Base-by-base conservation (phyloP, 306 rosid genomes). In the Vigna reflexopilosa region DNA sequence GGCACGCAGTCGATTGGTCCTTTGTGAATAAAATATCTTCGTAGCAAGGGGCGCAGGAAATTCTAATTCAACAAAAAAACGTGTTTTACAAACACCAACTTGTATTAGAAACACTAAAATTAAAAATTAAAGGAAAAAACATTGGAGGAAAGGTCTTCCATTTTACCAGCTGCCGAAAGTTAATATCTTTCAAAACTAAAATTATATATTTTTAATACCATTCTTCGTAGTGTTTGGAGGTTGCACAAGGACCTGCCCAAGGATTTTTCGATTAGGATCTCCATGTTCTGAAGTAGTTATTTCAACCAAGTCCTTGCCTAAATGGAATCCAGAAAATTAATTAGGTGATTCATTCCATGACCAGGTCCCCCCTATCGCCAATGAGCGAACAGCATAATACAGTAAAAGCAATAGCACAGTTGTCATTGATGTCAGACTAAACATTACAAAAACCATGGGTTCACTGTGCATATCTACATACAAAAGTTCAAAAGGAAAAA, bases 31-130 rank as follows among this genome's bases (percentile, higher is more conserved):
- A 80, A 91, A 95, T 47, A 91, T 84, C 89, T 90, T 95, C 16
- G 98, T 88, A 50, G 98, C 99, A 73, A 95, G 97, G 57, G 99
- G 99, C 75, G 80, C 87, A 49, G 97, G 97, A 76, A 79, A 72
- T 76, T 88, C 98, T 95, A 89, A 63, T 85, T 76, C 51, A 79
- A 80, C 72, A 52, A 75, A 63, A 70, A 44, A 71, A 75, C 57
- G 68, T 64, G 71, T 58, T 44, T 40, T 55, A 77, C 36, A 50
- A 24, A 75, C 67, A 72, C 50, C 57, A 76, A 48, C 28, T 73
- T 32, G 32, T 40, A 55, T 22, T 56, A 72, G 76, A 82, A 80
- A 26, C 78, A 73, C 69, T 36, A 17, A 75, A 80, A 62, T 56
- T 50, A 74, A 47, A 28, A 80, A 76, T 51, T 51, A 24, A 52